These are phyloP conservation scores for Aspergillus sp. DNA, from an alignment of 2,329 filamentous ascomycete species.

Conservation along the genomic window DNA sequence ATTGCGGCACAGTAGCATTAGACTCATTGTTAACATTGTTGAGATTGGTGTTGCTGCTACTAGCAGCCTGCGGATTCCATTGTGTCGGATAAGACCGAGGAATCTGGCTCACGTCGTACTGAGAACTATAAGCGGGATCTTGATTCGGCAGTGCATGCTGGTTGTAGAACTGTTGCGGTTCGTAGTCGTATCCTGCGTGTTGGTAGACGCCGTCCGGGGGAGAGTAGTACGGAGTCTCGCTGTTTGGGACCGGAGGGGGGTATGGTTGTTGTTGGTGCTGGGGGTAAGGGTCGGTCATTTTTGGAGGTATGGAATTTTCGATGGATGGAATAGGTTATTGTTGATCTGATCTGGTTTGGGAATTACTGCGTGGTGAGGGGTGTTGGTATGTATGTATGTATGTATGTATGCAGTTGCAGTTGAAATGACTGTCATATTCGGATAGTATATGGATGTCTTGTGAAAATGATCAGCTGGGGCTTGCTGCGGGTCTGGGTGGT, in stretches of 20 bases:
- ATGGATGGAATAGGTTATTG: not conserved
- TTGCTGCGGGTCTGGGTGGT: not conserved
- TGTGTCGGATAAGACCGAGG: slow-evolving; percentile 15
- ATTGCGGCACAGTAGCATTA: not conserved
- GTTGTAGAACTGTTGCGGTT: slow-evolving; percentile 17
- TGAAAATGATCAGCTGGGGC: not conserved
- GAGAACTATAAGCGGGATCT: slow-evolving; percentile 10
- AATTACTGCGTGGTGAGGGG: not conserved
- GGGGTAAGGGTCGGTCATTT: slow-evolving; percentile 58
- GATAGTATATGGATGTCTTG: not conserved
- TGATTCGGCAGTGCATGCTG: slow-evolving; percentile 16
- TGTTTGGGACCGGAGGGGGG: slow-evolving; percentile 19
- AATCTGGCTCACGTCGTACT: slow-evolving; percentile 14
- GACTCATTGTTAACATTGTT: too few species aligned
- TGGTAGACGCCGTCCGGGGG: slow-evolving; percentile 29
- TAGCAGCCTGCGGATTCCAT: not conserved
- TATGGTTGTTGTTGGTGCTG: slow-evolving; percentile 30
- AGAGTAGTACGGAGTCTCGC: slow-evolving; percentile 21
- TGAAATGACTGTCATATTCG: not conserved
- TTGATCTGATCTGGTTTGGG: too few species aligned
- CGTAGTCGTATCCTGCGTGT: slow-evolving; percentile 30
- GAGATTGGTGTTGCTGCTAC: too few species aligned
- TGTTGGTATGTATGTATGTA: not conserved
- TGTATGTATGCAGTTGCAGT: not conserved
- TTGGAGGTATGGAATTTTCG: not conserved